These are phyloP conservation scores for Suillus discolor DNA, from an alignment of 768 basidiomycete genomes.

Conservation along the genomic window DNA sequence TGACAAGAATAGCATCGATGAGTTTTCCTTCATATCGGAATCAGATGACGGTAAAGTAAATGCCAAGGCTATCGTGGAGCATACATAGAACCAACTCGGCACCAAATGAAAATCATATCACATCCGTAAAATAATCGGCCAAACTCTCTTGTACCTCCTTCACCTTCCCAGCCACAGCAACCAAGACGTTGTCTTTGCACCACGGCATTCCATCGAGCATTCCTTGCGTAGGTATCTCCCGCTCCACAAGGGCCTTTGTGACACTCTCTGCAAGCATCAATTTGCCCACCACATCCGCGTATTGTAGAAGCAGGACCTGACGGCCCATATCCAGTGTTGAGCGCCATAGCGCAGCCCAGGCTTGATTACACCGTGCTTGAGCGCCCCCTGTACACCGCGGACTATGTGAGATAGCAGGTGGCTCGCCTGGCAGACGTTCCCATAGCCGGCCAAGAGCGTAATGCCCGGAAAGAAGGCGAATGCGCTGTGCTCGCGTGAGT, in stretches of 20 bases:
- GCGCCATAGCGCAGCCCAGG: constrained; percentile 50
- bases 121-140: constrained; percentile 50
- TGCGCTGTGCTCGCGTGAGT: constrained; percentile 50
- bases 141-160: constrained; percentile 49
- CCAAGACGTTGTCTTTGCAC: constrained; percentile 46
- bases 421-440: constrained; percentile 43
- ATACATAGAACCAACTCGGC: neutral
- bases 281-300: constrained; percentile 47
- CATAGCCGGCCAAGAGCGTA: constrained; percentile 49
- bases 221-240: constrained; percentile 42
- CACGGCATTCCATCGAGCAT: constrained; percentile 45
- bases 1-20: neutral
- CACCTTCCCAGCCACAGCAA: constrained; percentile 44
- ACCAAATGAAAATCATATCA: constrained; percentile 22
- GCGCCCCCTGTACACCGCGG: constrained; percentile 41
- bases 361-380: constrained; percentile 45
- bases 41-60: constrained; percentile 1
- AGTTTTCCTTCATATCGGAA: neutral
- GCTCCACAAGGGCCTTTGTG: constrained; percentile 47
- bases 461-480: constrained; percentile 55
- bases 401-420: constrained; percentile 46
- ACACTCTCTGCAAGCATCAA: constrained; percentile 50
- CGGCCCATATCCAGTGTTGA: constrained; percentile 40
- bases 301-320: constrained; percentile 42
- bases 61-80: too few relatives aligned